These are phyloP conservation scores for Silybum marianum DNA, from an alignment of 129 eudicot genomes.

Conservation along the genomic window DNA sequence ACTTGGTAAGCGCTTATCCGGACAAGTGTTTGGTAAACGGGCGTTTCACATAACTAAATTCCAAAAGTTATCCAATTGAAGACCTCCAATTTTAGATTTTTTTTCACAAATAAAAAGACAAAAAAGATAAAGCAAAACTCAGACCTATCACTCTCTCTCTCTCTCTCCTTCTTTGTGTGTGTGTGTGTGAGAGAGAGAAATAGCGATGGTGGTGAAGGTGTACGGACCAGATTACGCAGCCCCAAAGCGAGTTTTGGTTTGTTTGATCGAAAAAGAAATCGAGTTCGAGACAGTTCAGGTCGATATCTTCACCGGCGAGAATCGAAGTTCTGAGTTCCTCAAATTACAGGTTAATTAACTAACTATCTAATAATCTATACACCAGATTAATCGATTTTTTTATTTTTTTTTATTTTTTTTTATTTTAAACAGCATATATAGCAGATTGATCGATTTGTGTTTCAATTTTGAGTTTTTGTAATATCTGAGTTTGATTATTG, in stretches of 20 bases:
- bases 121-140: too few relatives aligned
- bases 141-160: too few relatives aligned
- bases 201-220: constrained; percentile 66
- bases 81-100: too few relatives aligned
- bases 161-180: neutral
- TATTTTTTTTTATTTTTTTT: too few relatives aligned
- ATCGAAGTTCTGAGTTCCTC: constrained; percentile 47
- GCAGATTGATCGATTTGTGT: neutral
- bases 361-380: neutral
- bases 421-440: too few relatives aligned
- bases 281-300: constrained; percentile 57
- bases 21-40: too few relatives aligned
- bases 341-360: constrained; percentile 57
- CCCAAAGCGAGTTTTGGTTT: constrained; percentile 49
- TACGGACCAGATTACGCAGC: constrained; percentile 63
- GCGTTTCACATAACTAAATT: too few relatives aligned
- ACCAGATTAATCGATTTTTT: neutral
- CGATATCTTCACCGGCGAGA: constrained; percentile 49
- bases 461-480: neutral
- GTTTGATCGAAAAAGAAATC: constrained; percentile 57
- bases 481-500: neutral
- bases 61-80: too few relatives aligned
- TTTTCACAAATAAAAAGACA: too few relatives aligned
- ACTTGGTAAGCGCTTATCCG: too few relatives aligned
- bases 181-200: too few relatives aligned